Conservation (phyloP, 1,139 yeast species). For the Wickerhamiella infanticola region DNA sequence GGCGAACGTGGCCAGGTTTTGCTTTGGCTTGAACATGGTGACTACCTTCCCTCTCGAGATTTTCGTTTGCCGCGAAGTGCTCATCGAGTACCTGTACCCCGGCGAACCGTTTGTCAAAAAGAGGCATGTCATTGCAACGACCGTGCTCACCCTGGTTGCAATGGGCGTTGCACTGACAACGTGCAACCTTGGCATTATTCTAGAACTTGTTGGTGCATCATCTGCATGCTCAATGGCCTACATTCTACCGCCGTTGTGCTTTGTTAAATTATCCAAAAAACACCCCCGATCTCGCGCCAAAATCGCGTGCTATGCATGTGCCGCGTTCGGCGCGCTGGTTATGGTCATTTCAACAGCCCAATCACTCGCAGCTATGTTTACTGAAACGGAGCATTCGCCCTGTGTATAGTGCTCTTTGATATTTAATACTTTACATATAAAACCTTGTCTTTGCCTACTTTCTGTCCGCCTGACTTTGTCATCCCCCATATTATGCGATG, state of each 20-base stretch:
- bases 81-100: conserved; percentile 44
- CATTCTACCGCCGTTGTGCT: conserved; percentile 78
- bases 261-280: conserved; percentile 45
- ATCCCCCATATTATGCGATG: not conserved
- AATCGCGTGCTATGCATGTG: conserved; percentile 45
- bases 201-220: conserved; percentile 84
- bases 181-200: conserved; percentile 75
- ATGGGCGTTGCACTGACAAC: conserved; percentile 68
- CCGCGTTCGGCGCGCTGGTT: conserved; percentile 55
- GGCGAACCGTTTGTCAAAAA: conserved; percentile 10
- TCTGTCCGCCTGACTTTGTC: not conserved
- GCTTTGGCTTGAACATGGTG: conserved; percentile 88
- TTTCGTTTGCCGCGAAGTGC: conserved; percentile 76
- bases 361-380: conserved; percentile 44
- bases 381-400: conserved; percentile 29
- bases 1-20: conserved; percentile 74
- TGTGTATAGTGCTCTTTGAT: conserved; percentile 22
- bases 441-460: too few species aligned
- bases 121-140: conserved; percentile 50
- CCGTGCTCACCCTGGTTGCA: conserved; percentile 48
- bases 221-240: conserved; percentile 90
- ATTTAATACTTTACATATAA: too few species aligned
- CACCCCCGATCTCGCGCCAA: conserved; percentile 15
- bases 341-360: conserved; percentile 68
- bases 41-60: conserved; percentile 87